Conservation (phyloP, 2,329 filamentous ascomycete genomes). For the Neofusicoccum parvum region DNA sequence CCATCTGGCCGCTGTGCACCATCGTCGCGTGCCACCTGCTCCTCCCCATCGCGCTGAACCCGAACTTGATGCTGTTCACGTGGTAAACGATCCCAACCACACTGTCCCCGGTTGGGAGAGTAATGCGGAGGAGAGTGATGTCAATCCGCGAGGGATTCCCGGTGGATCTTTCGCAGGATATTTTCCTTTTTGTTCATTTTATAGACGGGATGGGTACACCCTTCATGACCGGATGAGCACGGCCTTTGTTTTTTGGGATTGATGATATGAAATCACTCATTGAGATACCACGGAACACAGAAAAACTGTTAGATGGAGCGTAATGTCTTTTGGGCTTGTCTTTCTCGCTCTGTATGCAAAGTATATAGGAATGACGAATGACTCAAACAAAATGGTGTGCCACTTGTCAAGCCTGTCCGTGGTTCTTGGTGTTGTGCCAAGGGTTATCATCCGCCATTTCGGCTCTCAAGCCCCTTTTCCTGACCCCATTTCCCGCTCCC, state of each 20-base stretch:
- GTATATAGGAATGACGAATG: neutral
- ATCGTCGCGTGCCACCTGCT: conserved; percentile 59
- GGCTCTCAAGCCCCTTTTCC: no score
- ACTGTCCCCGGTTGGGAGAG: neutral
- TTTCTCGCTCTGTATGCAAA: neutral
- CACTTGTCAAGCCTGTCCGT: no score
- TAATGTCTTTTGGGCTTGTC: neutral
- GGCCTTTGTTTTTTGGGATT: neutral
- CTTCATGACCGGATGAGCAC: neutral
- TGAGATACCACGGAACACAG: conserved; percentile 1
- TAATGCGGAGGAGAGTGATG: neutral
- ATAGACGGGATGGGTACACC: conserved; percentile 9
- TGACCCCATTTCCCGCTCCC: no score
- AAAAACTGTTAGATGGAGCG: conserved; percentile 1
- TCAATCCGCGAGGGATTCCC: neutral
- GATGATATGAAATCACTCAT: conserved; percentile 4
- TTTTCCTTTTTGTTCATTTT: neutral
- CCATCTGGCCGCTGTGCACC: conserved; percentile 60
- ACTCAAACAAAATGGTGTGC: neutral
- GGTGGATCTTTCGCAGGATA: neutral
- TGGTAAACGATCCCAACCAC: conserved; percentile 46
- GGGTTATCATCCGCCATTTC: no score
- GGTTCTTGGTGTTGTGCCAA: no score
- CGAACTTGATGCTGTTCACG: conserved; percentile 65
- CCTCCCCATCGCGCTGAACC: conserved; percentile 63